These are phyloP conservation scores for Nakaseomyces sp. DNA, from an alignment of 1,139 yeast genomes.

Conservation along the genomic window DNA sequence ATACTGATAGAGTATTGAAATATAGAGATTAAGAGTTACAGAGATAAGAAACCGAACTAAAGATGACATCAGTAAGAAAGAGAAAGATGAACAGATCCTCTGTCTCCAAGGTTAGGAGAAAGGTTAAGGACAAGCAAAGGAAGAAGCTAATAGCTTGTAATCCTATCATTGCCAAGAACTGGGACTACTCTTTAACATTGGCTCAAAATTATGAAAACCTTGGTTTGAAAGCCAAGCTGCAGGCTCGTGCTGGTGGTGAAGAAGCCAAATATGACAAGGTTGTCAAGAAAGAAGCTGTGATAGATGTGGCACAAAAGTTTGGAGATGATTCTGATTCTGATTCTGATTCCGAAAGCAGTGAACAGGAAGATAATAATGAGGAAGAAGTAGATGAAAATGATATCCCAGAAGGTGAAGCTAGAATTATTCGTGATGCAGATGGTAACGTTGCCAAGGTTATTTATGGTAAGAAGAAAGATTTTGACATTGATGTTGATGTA, in stretches of 20 bases:
- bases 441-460: conserved; percentile 64
- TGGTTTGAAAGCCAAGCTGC: conserved; percentile 64
- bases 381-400: conserved; percentile 39
- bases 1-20: too few species aligned
- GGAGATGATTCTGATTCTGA: conserved; percentile 35
- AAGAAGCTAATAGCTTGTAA: conserved; percentile 40
- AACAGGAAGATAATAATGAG: conserved; percentile 29
- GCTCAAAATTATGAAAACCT: conserved; percentile 73
- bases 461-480: conserved; percentile 48
- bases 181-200: conserved; percentile 79
- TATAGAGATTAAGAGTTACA: too few species aligned
- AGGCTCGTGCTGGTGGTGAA: conserved; percentile 58
- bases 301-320: conserved; percentile 9
- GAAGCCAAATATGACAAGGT: conserved; percentile 40
- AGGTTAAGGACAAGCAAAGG: conserved; percentile 59
- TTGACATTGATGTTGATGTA: conserved; percentile 26
- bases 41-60: too few species aligned
- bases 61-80: conserved; percentile 75
- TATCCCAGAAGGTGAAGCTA: conserved; percentile 75
- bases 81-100: conserved; percentile 76
- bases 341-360: conserved; percentile 31
- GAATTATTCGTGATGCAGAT: conserved; percentile 63
- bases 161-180: conserved; percentile 77
- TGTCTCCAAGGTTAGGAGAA: conserved; percentile 57
- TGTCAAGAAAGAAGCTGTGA: conserved; percentile 18